Conservation (phyloP, 225 moss, liverwort and hornwort genomes). For the Asterella californica region DNA sequence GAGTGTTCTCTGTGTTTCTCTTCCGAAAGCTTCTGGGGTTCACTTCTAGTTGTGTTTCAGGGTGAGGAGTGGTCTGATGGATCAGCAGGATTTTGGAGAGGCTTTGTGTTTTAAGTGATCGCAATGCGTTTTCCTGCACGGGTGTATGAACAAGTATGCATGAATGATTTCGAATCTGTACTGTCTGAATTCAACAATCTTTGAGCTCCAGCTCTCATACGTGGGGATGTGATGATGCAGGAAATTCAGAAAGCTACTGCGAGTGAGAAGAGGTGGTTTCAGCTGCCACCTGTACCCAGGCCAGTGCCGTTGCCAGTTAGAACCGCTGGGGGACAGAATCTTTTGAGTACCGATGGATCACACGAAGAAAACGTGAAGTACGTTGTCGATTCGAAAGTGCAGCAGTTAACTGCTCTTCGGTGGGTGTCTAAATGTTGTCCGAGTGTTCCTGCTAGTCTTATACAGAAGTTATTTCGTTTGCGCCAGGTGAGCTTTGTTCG, state of each 20-base stretch:
- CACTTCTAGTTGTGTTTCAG: too few species aligned
- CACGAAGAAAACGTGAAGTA: background rate
- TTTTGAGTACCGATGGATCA: background rate
- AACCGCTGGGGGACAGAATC: conserved; percentile 2
- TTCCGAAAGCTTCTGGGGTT: too few species aligned
- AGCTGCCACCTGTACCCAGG: conserved; percentile 43
- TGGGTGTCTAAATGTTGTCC: conserved; percentile 96
- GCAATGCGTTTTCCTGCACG: background rate
- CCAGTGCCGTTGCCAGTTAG: conserved; percentile 12
- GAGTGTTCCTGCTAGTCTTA: conserved; percentile 65
- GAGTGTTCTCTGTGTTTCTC: too few species aligned
- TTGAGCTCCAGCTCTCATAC: background rate
- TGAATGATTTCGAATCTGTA: background rate
- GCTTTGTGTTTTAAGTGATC: background rate
- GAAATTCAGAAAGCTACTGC: conserved; percentile 9
- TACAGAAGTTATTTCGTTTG: conserved; percentile 90
- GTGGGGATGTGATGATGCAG: background rate
- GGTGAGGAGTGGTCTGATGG: too few species aligned
- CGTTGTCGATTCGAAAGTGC: conserved; percentile 31
- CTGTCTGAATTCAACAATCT: background rate
- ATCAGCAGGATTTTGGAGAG: background rate
- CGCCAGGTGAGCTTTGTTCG: conserved; percentile 52
- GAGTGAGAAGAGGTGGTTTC: conserved; percentile 30
- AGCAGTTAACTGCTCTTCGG: conserved; percentile 65
- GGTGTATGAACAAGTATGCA: background rate